Base-by-base conservation (phyloP, 768 basidiomycete genomes). In the Holtermanniella nyarrowii region DNA sequence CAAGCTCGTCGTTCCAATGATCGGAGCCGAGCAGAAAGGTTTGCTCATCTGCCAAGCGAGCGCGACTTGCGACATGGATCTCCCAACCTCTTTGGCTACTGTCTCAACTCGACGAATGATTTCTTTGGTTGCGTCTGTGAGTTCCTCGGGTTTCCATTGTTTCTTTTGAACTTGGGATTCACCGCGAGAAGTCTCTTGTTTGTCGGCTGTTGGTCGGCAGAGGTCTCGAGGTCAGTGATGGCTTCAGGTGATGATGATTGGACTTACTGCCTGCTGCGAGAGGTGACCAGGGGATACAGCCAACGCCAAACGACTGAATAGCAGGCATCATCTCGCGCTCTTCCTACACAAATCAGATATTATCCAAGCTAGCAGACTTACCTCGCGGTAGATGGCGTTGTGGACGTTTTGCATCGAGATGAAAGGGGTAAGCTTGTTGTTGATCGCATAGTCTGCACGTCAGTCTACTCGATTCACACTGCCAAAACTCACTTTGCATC, bases 321-420 rank as follows among this genome's bases (percentile, higher is more conserved):
- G 56, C 61, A 0, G 69, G 69, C 46, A 71, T 59, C 67, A 69
- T 69, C 50, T 71, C 69, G 4, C 67, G 44, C 46, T 71, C 65
- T 51, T 67, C 65, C 50, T 56, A 23, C 5, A 16, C 20, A 16
- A 22, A n/a, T 4, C 23, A 13, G 14, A 16, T 14, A 46, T 14
- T 10, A 18, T 12, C 12, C n/a, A 20, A 79, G 56, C 81, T 44
- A 21, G 16, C 47, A 16, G 24, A 42, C 53, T 48, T 26, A 61
- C 81, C 64, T 84, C 82, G 7, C 82, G 74, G 55, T 84, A 83
- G 4, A 78, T 56, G 12, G 81, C 66, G 53, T 74, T 81, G 66
- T 83, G 78, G 54, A 80, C 79, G 62, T 83, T 82, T 62, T 83
- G 82, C 81, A 83, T 80, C 0, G 77, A 79, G 61, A 83, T 80